Evolutionary conservation across 371 early-diverging fungal genomes (phyloP).

Genomic region (Mucor mucedo): DNA sequence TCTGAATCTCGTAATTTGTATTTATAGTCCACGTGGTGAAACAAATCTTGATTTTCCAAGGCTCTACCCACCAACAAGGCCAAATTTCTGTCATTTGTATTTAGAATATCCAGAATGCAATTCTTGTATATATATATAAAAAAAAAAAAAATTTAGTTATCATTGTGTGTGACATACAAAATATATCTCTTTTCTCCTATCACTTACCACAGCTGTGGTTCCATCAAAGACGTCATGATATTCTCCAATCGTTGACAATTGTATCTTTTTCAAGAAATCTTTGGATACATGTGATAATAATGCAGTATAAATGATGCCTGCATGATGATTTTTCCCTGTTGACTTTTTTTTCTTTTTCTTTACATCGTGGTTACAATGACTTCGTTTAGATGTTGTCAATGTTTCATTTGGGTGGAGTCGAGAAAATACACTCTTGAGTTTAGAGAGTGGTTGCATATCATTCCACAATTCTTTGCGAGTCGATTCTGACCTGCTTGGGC

Average conservation of each 20-base stretch:
- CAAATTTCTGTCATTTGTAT: slow-evolving; percentile 80
- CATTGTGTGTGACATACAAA: not conserved
- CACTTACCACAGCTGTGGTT: slow-evolving; percentile 77
- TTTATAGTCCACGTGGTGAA: slow-evolving; percentile 83
- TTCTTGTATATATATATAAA: slow-evolving; percentile 29
- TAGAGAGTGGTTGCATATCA: slow-evolving; percentile 15
- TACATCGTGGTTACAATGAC: not conserved
- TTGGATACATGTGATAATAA: slow-evolving; percentile 76
- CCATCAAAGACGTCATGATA: slow-evolving; percentile 83
- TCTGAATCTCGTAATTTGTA: slow-evolving; percentile 74
- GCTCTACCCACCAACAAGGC: slow-evolving; percentile 84
- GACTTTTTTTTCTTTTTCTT: slow-evolving; percentile 9
- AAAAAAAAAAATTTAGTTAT: not conserved
- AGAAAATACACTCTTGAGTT: slow-evolving; percentile 24
- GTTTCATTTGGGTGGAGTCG: slow-evolving; percentile 13
- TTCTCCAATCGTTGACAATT: slow-evolving; percentile 50
- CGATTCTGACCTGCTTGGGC: slow-evolving; percentile 28
- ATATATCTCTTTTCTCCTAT: not conserved
- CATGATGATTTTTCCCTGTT: not conserved
- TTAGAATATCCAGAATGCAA: slow-evolving; percentile 65
- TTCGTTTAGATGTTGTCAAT: not conserved
- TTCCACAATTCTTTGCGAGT: slow-evolving; percentile 18
- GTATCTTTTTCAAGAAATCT: slow-evolving; percentile 56
- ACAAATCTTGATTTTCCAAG: slow-evolving; percentile 78
- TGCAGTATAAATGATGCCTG: slow-evolving; percentile 69